Base-by-base conservation (phyloP, 1,139 yeast genomes). In the Magnusiomyces suaveolens region DNA sequence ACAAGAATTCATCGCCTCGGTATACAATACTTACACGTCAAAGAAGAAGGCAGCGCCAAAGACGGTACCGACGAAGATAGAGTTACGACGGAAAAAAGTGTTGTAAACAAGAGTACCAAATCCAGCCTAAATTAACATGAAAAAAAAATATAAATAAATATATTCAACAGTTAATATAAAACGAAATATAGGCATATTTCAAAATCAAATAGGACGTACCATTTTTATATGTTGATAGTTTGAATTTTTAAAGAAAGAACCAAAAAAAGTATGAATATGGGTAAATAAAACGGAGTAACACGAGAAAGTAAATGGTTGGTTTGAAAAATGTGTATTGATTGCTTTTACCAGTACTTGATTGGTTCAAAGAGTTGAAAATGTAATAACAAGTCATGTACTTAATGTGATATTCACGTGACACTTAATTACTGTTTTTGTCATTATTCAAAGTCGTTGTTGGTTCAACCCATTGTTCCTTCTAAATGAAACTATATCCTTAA, bases 21-120 rank as follows among this genome's bases (percentile, higher is more conserved):
- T 14, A 38, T n/a, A 21, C 4, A 20, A 12, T 33, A 65, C 72
- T 53, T 63, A 70, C 74, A 80, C 84, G 77, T 92, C 96, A 80
- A 90, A 90, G 62, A 84, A 82, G 70, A 92, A 92, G 52, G 98
- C 92, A 65, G 87, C 82, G 53, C 82, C 85, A 64, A 92, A 85
- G 60, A 92, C 78, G 62, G 95, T 77, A 62, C 89, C 90, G 62
- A 92, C 96, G 73, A 80, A 88, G 63, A 86, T 77, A 54, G 97
- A 82, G 83, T 92, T 92, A 79, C 97, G 88, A 81, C 87, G 87
- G 80, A 87, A 84, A 62, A 92, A 71, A 59, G 82, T 76, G 79
- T 81, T 82, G 79, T 80, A 82, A 61, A 83, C 64, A 52, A 80
- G 70, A 50, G 84, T 68, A 69, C 78, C 73, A 64, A 79, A 70